Percentiles rank a stretch among this genome's conserved stretches.
phyloP scores from a whole-genome alignment of 306 rosid species.

The Gynostemma pentaphyllum region DNA sequence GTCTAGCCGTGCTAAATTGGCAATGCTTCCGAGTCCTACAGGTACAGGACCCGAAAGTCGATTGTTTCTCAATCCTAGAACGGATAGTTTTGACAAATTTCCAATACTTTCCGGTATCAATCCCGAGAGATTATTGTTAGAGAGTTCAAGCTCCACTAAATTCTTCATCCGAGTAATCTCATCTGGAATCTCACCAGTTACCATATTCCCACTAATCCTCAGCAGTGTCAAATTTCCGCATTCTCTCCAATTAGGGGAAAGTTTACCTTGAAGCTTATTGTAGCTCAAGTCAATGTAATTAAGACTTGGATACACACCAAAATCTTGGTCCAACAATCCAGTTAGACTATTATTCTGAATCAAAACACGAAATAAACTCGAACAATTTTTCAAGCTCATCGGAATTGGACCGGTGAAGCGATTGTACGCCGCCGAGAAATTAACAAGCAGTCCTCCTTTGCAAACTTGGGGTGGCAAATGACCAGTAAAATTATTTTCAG shows the following conservation, averaged over 20 bases:
- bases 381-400: conserved; percentile 28
- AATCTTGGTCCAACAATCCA: conserved; percentile 29
- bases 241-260: conserved; percentile 37
- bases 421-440: conserved; percentile 34
- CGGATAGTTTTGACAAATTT: conserved; percentile 16
- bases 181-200: conserved; percentile 29
- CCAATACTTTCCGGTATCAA: conserved; percentile 29
- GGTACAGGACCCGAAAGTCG: conserved; percentile 34
- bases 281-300: conserved; percentile 41
- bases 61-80: conserved; percentile 20
- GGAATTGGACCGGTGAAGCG: conserved; percentile 46
- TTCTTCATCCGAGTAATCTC: conserved; percentile 25
- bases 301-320: conserved; percentile 49
- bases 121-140: conserved; percentile 36
- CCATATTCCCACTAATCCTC: conserved; percentile 25
- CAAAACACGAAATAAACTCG: conserved; percentile 30
- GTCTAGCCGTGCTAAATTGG: conserved; percentile 27
- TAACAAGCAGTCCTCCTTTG: conserved; percentile 31
- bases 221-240: conserved; percentile 26
- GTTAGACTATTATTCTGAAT: conserved; percentile 28
- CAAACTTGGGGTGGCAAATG: conserved; percentile 43
- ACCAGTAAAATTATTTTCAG: conserved; percentile 41
- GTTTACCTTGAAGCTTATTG: conserved; percentile 27
- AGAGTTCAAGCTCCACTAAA: conserved; percentile 25
- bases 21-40: conserved; percentile 22